Percentiles rank a stretch among this genome's conserved stretches.
Conservation (phyloP, 2,329 filamentous ascomycete species). For the Hypoxylon sp. region DNA sequence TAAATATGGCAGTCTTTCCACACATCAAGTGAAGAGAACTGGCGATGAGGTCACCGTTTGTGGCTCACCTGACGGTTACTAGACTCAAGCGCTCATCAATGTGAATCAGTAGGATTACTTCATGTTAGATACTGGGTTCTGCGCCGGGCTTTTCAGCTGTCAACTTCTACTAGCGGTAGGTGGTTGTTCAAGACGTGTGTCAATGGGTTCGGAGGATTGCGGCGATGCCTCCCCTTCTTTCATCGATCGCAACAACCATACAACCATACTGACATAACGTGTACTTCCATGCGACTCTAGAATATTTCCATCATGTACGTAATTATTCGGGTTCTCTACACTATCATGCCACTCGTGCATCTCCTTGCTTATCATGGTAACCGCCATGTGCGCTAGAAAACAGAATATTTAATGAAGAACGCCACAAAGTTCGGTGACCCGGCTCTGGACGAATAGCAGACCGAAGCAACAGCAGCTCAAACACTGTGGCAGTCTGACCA, state of each 20-base stretch:
- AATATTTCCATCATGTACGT: background rate
- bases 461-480: conserved; percentile 12
- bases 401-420: conserved; percentile 34
- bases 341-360: background rate
- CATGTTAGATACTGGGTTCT: conserved; percentile 24
- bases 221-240: conserved; percentile 23
- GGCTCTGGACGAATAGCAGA: conserved; percentile 18
- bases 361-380: conserved; percentile 17
- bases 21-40: background rate
- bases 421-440: conserved; percentile 35
- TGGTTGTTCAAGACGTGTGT: conserved; percentile 10
- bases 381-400: conserved; percentile 36
- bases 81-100: conserved; percentile 6
- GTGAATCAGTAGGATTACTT: conserved; percentile 34
- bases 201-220: conserved; percentile 26
- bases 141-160: conserved; percentile 6
- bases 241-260: conserved; percentile 10
- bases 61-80: conserved; percentile 10
- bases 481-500: conserved; percentile 6
- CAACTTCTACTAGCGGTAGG: conserved; percentile 29
- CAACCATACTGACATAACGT: background rate
- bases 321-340: background rate
- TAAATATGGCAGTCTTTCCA: conserved; percentile 22
- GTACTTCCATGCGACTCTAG: conserved; percentile 11
- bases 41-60: conserved; percentile 12